Evolutionary conservation across 2,329 filamentous ascomycete genomes (phyloP), one percentile per base, ranked within the genome.

Genomic region (Fonsecaea monophora): DNA sequence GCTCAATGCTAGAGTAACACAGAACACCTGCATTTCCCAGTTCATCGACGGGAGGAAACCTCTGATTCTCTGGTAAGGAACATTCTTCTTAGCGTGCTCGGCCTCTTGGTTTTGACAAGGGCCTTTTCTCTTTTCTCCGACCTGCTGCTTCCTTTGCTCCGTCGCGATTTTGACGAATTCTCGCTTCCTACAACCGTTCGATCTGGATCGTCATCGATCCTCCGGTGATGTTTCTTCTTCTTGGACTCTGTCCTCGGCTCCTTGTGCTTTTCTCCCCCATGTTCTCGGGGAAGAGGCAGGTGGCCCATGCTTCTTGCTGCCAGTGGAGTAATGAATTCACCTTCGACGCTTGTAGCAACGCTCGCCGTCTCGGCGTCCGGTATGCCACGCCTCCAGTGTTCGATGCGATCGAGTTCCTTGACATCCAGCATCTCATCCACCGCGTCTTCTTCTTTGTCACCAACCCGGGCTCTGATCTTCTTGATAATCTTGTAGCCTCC

Each of bases 401-500:
- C 87, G 54, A 90, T 87, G 13, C 82, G 79, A 72, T 83, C 83
- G n/a, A 87, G 77, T 54, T 72, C 69, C 9, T 76, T 73, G 34
- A 73, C 71, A 68, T 87, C 84, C 12, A 86, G 74, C 72, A 89
- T 80, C 72, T 89, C 85, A 60, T 88, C 85, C 71, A 86, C 79
- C 61, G 78, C 76, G 1, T 66, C 67, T 64, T 73, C 76, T 65
- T 72, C 76, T 64, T 77, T 74, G 18, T 72, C 63, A n/a, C 68
- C 68, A 10, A 68, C 50, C 10, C 64, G 63, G 30, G 70, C 71
- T 74, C 83, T 82, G 71, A 98, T 92, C 73, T 89, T 90, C 84
- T 97, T 96, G 80, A 99, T 89, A 77, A 99, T 97, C 81, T 97
- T 98, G 86, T 92, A 98, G 4, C 95, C 94, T 62, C 95, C 95